A percentile compares a stretch with the other conserved stretches of the same genome.
Conservation (phyloP, 345 rosid genomes). For the Syzygium oleosum region DNA sequence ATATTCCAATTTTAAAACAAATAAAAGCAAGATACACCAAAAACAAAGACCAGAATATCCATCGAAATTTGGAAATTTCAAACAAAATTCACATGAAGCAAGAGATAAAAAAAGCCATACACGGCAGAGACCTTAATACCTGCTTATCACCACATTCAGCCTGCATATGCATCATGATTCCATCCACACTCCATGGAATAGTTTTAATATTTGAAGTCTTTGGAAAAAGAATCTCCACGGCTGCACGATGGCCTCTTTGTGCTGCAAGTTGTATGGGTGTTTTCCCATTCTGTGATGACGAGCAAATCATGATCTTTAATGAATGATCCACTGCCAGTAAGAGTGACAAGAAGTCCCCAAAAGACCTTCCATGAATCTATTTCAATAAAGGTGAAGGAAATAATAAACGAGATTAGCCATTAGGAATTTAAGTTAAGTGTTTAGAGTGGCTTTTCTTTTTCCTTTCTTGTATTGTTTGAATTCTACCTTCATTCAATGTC, state of each 20-base stretch:
- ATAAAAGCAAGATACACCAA: background rate
- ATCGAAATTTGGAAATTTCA: background rate
- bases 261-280: constrained; percentile 86
- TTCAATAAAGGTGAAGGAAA: background rate
- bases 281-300: constrained; percentile 50
- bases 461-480: background rate
- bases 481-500: background rate
- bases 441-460: background rate
- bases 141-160: constrained; percentile 36
- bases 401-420: background rate
- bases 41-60: background rate
- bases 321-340: background rate
- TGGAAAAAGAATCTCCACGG: constrained; percentile 67
- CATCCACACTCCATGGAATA: constrained; percentile 66
- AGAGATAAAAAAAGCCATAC: background rate
- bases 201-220: constrained; percentile 40
- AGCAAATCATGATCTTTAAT: background rate
- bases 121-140: constrained; percentile 8
- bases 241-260: constrained; percentile 47
- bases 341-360: background rate
- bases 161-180: constrained; percentile 40
- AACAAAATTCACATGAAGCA: background rate
- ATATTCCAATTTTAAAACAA: background rate
- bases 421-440: background rate
- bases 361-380: background rate